These are phyloP conservation scores for Tulasnella sp. DNA, from an alignment of 768 basidiomycete species.

Conservation along the genomic window DNA sequence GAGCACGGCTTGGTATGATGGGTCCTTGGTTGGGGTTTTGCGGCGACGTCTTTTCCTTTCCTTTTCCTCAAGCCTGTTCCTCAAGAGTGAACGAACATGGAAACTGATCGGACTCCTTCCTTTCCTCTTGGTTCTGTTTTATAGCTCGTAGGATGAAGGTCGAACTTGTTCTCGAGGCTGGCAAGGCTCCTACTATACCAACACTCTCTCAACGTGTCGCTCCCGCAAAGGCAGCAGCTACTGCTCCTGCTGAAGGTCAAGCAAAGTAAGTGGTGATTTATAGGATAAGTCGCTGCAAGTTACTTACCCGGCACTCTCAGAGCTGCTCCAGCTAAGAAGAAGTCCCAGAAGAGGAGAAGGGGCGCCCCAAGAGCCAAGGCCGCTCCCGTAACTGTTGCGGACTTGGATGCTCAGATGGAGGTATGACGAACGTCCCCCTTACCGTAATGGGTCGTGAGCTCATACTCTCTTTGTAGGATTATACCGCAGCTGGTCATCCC, in stretches of 20 bases:
- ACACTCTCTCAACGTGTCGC: slow-evolving; percentile 77
- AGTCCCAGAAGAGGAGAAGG: slow-evolving; percentile 32
- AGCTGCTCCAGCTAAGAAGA: slow-evolving; percentile 23
- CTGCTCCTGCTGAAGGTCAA: slow-evolving; percentile 26
- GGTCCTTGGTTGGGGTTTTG: too few species aligned
- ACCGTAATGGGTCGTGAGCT: background rate
- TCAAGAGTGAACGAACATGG: background rate
- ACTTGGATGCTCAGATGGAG: slow-evolving; percentile 97
- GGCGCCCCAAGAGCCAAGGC: slow-evolving; percentile 27
- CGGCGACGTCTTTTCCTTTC: slow-evolving; percentile 3
- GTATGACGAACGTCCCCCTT: slow-evolving; percentile 34
- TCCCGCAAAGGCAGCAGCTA: slow-evolving; percentile 38
- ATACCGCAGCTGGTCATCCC: slow-evolving; percentile 15
- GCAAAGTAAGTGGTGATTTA: too few species aligned
- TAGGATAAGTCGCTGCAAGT: too few species aligned
- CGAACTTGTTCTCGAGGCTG: slow-evolving; percentile 88
- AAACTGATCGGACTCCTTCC: slow-evolving; percentile 9
- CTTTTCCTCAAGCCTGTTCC: slow-evolving; percentile 1
- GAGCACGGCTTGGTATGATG: too few species aligned
- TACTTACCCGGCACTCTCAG: too few species aligned
- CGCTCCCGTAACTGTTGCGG: slow-evolving; percentile 62
- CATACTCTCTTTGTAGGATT: slow-evolving; percentile 17
- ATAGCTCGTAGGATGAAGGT: slow-evolving; percentile 97
- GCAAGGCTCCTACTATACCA: slow-evolving; percentile 42
- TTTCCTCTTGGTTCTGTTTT: slow-evolving; percentile 6